Percentiles rank a stretch among this genome's conserved stretches.
These are phyloP conservation scores for Pseudogymnoascus destructans DNA, from an alignment of 2,329 filamentous ascomycete species.

Conservation along the genomic window DNA sequence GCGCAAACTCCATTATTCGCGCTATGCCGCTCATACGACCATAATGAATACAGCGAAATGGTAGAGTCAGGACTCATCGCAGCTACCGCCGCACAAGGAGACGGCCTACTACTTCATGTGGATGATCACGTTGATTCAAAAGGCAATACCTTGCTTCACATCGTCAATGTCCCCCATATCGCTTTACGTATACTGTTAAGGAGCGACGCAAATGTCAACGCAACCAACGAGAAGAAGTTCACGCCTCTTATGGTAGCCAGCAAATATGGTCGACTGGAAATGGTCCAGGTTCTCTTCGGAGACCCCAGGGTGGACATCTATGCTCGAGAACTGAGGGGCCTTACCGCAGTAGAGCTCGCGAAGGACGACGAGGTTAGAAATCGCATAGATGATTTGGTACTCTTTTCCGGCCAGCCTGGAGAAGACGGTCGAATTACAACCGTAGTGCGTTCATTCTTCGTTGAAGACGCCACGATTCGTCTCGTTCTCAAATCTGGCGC, in stretches of 20 bases:
- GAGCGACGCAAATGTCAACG: constrained; percentile 93
- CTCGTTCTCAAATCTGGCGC: constrained; percentile 90
- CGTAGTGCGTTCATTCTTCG: constrained; percentile 90
- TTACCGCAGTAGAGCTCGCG: constrained; percentile 89
- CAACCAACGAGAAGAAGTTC: constrained; percentile 86
- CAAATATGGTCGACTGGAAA: constrained; percentile 91
- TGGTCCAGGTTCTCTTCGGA: constrained; percentile 76
- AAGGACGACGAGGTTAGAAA: constrained; percentile 98
- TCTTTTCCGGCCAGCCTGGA: constrained; percentile 62
- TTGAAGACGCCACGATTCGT: constrained; percentile 87
- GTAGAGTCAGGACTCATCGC: constrained; percentile 67
- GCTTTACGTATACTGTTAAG: constrained; percentile 62
- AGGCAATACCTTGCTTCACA: constrained; percentile 90
- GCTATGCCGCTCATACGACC: constrained; percentile 88
- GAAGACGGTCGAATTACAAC: constrained; percentile 75
- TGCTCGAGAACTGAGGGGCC: constrained; percentile 69
- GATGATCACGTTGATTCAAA: constrained; percentile 89
- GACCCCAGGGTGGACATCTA: constrained; percentile 79
- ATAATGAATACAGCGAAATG: constrained; percentile 76
- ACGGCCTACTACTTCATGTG: constrained; percentile 68
- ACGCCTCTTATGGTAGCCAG: constrained; percentile 96
- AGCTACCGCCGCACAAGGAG: constrained; percentile 61
- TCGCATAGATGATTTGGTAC: constrained; percentile 81
- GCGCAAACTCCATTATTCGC: constrained; percentile 97
- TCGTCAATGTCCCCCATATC: constrained; percentile 74